A percentile compares a stretch with the other conserved stretches of the same genome.
These are phyloP conservation scores for Myxozyma neglecta DNA, from an alignment of 805 yeast species.

Conservation along the genomic window DNA sequence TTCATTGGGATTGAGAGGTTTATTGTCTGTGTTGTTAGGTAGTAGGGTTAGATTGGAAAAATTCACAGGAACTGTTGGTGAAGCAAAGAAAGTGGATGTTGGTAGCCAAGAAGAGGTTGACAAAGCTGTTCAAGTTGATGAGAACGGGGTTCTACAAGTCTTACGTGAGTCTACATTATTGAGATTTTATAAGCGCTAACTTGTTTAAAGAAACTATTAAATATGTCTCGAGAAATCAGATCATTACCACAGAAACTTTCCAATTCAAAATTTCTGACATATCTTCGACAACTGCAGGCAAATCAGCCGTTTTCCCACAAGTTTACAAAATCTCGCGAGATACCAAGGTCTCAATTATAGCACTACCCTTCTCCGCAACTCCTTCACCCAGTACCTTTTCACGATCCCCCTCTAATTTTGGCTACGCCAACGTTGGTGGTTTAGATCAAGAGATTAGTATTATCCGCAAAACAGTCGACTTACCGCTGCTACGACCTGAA, in stretches of 20 bases:
- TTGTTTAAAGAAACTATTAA: constrained; percentile 42
- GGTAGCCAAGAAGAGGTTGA: constrained; percentile 37
- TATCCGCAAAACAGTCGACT: constrained; percentile 65
- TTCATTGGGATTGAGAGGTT: constrained; percentile 41
- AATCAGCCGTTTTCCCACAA: neutral
- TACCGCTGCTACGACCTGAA: constrained; percentile 77
- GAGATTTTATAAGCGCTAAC: no score
- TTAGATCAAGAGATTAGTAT: constrained; percentile 59
- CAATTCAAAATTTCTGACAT: constrained; percentile 36
- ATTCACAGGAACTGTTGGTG: constrained; percentile 51
- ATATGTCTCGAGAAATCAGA: constrained; percentile 47
- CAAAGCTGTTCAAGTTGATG: constrained; percentile 18
- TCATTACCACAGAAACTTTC: constrained; percentile 58
- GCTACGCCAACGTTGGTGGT: constrained; percentile 73
- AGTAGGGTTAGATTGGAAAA: constrained; percentile 53
- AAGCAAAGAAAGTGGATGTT: constrained; percentile 43
- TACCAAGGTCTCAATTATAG: constrained; percentile 14
- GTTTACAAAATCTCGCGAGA: constrained; percentile 11
- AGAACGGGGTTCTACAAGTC: neutral
- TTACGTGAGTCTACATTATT: neutral
- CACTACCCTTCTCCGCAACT: neutral
- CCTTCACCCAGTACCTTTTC: neutral
- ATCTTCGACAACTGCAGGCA: constrained; percentile 19
- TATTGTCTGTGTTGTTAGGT: constrained; percentile 50
- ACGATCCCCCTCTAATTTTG: neutral